Evolutionary conservation across 202 grass and related monocot species (phyloP), one percentile per base, ranked within the genome.

Genomic region (Panicum hallii): DNA sequence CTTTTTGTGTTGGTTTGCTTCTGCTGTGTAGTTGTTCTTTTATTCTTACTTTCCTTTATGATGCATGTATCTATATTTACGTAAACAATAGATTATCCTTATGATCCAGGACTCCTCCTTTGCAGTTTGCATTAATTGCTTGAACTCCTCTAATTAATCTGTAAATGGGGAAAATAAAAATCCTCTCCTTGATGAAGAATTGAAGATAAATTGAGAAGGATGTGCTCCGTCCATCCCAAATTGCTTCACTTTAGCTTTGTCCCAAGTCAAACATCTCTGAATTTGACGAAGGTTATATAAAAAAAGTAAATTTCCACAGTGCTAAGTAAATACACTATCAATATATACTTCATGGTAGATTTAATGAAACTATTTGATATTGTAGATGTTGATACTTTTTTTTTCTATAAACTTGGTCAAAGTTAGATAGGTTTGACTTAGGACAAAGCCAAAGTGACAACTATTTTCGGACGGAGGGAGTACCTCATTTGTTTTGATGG

Each of bases 21-120:
- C 30, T 83, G n/a, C 50, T 75, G 6, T 75, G 36, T 42, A 50
- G n/a, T 32, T 66, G n/a, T 45, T 83, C 34, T 20, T 32, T 49
- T 48, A 68, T 46, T 34, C 58, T 71, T 58, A 26, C n/a, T 14
- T 71, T 70, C 26, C n/a, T 14, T 6, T 2, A 7, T 46, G 14
- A 69, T 56, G 36, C 36, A 57, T 45, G n/a, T 4, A 30, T 57
- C 13, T 70, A 57, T 81, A 70, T 43, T 9, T 6, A 44, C 54
- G 9, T 83, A 41, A 13, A 41, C 38, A 77, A 60, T 60, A 61
- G 20, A 77, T 56, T 15, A 76, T 45, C 16, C 12, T 43, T 16
- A 10, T 2, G 3, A 61, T 43, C 41, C 55, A 61, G 3, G 12
- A 6, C 12, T 17, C 36, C 17, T 28, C 38, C 11, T 60, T 61